These are phyloP conservation scores for Pleomassaria siparia DNA, from an alignment of 2,329 filamentous ascomycete genomes.

Conservation along the genomic window DNA sequence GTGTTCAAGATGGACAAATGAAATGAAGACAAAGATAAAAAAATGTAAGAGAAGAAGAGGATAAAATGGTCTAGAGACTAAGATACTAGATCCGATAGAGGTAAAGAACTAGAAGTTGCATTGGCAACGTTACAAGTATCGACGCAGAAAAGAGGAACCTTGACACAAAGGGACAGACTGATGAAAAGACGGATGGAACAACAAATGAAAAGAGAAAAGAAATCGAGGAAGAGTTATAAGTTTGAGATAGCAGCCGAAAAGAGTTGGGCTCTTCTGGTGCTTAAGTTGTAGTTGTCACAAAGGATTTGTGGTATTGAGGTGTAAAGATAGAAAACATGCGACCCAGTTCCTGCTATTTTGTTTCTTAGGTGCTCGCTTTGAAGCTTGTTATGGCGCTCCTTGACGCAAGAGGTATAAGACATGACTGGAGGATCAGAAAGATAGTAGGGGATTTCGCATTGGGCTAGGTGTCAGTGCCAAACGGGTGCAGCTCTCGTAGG, in stretches of 20 bases:
- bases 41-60: background rate
- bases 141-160: background rate
- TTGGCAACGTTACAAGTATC: background rate
- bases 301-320: slow-evolving; percentile 12
- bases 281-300: background rate
- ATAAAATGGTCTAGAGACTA: background rate
- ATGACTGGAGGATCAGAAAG: slow-evolving; percentile 12
- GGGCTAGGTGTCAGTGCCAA: slow-evolving; percentile 10
- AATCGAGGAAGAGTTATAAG: background rate
- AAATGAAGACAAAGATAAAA: background rate
- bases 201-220: background rate
- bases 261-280: background rate
- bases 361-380: slow-evolving; percentile 2
- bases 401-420: slow-evolving; percentile 8
- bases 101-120: background rate
- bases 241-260: background rate
- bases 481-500: slow-evolving; percentile 1
- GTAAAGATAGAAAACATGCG: slow-evolving; percentile 15
- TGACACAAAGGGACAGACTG: background rate
- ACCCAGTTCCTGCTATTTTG: slow-evolving; percentile 1
- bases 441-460: slow-evolving; percentile 3
- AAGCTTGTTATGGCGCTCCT: slow-evolving; percentile 8
- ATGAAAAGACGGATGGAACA: background rate
- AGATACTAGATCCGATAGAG: background rate
- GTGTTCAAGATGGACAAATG: background rate